These are phyloP conservation scores for Cladosporium sp. DNA, from an alignment of 2,329 filamentous ascomycete species.

Conservation along the genomic window DNA sequence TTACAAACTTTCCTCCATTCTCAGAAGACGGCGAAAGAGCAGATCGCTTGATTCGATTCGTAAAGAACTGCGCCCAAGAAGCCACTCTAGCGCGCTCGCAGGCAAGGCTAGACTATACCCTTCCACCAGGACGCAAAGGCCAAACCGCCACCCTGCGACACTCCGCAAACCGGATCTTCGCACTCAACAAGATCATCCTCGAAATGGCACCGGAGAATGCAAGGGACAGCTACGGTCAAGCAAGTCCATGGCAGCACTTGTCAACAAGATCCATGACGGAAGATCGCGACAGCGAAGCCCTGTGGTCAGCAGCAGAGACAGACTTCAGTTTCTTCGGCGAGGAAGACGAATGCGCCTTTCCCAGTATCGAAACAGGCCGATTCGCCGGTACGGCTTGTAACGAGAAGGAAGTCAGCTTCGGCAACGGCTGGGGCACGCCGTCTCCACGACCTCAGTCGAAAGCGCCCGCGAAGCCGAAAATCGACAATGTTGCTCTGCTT, in stretches of 20 bases:
- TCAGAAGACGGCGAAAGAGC: conserved; percentile 34
- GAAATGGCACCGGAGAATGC: conserved; percentile 44
- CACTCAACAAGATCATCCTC: conserved; percentile 51
- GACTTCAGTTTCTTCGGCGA: conserved; percentile 60
- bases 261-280: conserved; percentile 53
- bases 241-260: conserved; percentile 42
- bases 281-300: conserved; percentile 54
- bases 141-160: conserved; percentile 43
- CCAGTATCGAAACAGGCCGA: conserved; percentile 21
- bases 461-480: background rate
- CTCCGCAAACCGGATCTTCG: conserved; percentile 42
- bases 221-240: conserved; percentile 24
- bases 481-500: conserved; percentile 52
- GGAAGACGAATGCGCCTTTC: conserved; percentile 43
- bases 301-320: conserved; percentile 55
- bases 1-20: conserved; percentile 50
- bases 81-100: conserved; percentile 47
- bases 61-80: conserved; percentile 54
- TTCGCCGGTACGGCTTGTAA: conserved; percentile 14
- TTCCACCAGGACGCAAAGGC: conserved; percentile 53
- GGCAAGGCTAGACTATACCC: conserved; percentile 52
- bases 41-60: conserved; percentile 49
- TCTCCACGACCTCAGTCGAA: background rate
- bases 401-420: conserved; percentile 25
- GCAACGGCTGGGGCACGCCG: background rate